phyloP scores from a whole-genome alignment of 2,329 filamentous ascomycete species.

The Fusarium ambrosium region DNA sequence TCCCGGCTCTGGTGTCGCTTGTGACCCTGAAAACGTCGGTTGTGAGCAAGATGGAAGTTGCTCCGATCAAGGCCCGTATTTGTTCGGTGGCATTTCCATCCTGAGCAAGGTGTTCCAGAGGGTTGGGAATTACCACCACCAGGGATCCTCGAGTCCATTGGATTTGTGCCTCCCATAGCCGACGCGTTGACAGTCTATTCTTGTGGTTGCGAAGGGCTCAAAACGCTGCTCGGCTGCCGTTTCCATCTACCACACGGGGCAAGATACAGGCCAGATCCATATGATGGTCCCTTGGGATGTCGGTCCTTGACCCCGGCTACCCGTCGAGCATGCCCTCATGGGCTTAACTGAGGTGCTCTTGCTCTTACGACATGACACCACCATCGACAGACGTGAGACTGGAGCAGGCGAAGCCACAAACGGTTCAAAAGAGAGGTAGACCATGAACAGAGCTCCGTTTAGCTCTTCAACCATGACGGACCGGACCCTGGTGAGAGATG shows the following conservation, averaged over 20 bases:
- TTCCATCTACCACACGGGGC: slow-evolving; percentile 14
- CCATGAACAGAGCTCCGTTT: slow-evolving; percentile 13
- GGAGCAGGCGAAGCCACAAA: slow-evolving; percentile 35
- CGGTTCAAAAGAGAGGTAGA: slow-evolving; percentile 17
- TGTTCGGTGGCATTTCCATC: slow-evolving; percentile 40
- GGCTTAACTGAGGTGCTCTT: slow-evolving; percentile 27
- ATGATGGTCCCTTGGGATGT: slow-evolving; percentile 6
- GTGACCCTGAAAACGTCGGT: neutral
- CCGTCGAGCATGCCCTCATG: slow-evolving; percentile 28
- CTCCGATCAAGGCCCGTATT: slow-evolving; percentile 33
- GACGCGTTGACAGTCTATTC: slow-evolving; percentile 23
- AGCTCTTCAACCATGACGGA: slow-evolving; percentile 17
- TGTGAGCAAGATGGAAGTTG: slow-evolving; percentile 27
- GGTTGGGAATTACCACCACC: slow-evolving; percentile 37
- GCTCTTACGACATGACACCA: slow-evolving; percentile 40
- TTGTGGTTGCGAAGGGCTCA: slow-evolving; percentile 35
- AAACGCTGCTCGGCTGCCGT: slow-evolving; percentile 37
- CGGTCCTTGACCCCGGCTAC: slow-evolving; percentile 32
- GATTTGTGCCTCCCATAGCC: slow-evolving; percentile 13
- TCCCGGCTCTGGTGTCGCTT: slow-evolving; percentile 7
- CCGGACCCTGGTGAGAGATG: slow-evolving; percentile 10
- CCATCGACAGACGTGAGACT: slow-evolving; percentile 36
- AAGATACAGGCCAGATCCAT: slow-evolving; percentile 24
- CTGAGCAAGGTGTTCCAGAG: slow-evolving; percentile 39
- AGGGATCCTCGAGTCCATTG: slow-evolving; percentile 18